A percentile compares a stretch with the other conserved stretches of the same genome.
Conservation (phyloP, 75 land plant genomes). For the Picea sitchensis region DNA sequence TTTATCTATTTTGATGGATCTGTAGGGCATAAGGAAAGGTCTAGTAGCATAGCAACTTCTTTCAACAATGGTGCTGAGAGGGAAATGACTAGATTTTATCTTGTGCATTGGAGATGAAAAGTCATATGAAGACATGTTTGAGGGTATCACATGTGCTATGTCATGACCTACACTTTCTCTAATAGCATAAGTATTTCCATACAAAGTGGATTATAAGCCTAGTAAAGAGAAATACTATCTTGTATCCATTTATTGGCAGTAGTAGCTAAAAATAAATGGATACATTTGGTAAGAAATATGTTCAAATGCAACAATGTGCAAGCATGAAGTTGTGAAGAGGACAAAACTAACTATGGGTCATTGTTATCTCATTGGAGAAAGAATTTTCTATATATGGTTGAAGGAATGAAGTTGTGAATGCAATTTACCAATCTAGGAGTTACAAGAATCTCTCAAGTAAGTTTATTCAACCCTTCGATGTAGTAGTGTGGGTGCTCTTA, state of each 20-base stretch:
- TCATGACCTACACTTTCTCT: slow-evolving; percentile 1
- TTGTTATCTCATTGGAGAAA: neutral
- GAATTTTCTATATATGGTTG: neutral
- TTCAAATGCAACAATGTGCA: neutral
- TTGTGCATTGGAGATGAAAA: slow-evolving; percentile 66
- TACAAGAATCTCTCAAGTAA: neutral
- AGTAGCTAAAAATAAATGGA: neutral
- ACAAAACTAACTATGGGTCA: neutral
- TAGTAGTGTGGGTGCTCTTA: neutral
- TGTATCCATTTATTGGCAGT: neutral
- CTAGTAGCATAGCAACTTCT: slow-evolving; percentile 43
- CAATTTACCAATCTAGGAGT: neutral
- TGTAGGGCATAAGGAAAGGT: slow-evolving; percentile 52
- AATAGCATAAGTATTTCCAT: slow-evolving; percentile 50
- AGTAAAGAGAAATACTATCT: slow-evolving; percentile 60
- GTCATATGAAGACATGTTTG: slow-evolving; percentile 47
- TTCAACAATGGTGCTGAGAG: slow-evolving; percentile 33
- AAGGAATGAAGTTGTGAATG: neutral
- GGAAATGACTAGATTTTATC: slow-evolving; percentile 47
- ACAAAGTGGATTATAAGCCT: slow-evolving; percentile 52
- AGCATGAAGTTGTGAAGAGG: neutral
- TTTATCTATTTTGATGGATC: too few species aligned
- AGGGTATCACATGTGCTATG: slow-evolving; percentile 12
- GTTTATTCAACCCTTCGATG: neutral
- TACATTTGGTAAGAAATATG: neutral